Percentiles rank a stretch among this genome's conserved stretches.
Conservation (phyloP, 2,329 filamentous ascomycete genomes). For the Diaporthe sp. region DNA sequence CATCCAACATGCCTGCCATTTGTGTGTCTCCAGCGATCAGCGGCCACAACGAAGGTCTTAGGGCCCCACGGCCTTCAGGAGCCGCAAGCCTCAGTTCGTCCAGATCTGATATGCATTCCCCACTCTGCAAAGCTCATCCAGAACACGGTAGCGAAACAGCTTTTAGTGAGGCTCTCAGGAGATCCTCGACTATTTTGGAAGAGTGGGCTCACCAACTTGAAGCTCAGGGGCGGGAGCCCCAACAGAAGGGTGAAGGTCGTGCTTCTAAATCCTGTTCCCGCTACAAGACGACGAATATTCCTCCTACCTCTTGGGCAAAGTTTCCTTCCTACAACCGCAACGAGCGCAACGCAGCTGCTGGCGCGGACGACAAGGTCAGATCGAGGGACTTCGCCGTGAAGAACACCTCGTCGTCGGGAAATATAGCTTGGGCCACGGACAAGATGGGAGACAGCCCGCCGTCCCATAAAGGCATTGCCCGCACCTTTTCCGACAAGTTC, state of each 20-base stretch:
- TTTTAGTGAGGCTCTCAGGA: slow-evolving; percentile 12
- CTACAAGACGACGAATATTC: not conserved
- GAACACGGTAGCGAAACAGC: slow-evolving; percentile 7
- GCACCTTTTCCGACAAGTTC: slow-evolving; percentile 45
- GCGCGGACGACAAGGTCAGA: slow-evolving; percentile 40
- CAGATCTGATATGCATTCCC: slow-evolving; percentile 24
- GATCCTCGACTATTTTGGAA: slow-evolving; percentile 23
- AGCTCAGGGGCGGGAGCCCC: slow-evolving; percentile 10
- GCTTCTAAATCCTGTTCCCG: not conserved
- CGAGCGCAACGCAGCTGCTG: slow-evolving; percentile 42
- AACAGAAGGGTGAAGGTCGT: not conserved
- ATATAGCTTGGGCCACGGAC: slow-evolving; percentile 43
- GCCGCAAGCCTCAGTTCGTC: slow-evolving; percentile 10
- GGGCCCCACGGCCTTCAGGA: slow-evolving; percentile 4
- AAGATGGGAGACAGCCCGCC: slow-evolving; percentile 12
- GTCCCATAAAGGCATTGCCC: slow-evolving; percentile 30
- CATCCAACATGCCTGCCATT: not conserved
- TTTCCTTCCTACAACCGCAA: slow-evolving; percentile 46
- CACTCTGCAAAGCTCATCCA: not conserved
- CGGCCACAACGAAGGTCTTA: not conserved
- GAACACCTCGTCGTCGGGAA: slow-evolving; percentile 36
- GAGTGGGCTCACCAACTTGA: slow-evolving; percentile 22
- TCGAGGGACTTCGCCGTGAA: slow-evolving; percentile 45
- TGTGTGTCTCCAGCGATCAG: not conserved
- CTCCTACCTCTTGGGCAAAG: slow-evolving; percentile 47